Evolutionary conservation across 495 filamentous ascomycete genomes (phyloP).

Genomic region (Extremus antarcticus): DNA sequence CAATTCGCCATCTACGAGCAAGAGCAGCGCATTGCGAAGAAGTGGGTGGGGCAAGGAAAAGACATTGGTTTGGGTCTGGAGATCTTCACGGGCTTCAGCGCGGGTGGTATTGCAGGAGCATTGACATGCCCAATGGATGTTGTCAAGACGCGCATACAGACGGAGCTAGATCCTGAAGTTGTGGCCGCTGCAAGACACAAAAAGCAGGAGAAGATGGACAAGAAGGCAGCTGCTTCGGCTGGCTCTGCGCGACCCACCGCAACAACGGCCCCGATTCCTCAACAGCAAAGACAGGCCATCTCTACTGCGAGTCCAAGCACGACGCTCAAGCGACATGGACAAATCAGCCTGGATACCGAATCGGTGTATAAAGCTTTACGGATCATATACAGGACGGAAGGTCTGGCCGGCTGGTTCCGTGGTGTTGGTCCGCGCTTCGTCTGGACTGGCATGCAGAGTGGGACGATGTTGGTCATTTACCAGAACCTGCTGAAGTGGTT

Average conservation of each 20-base stretch:
- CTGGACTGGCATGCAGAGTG: conserved; percentile 97
- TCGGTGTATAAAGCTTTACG: conserved; percentile 76
- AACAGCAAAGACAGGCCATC: conserved; percentile 46
- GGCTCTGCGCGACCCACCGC: background rate
- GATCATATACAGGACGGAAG: conserved; percentile 81
- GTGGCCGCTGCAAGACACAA: conserved; percentile 7
- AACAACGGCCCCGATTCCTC: conserved; percentile 1
- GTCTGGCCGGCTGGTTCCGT: conserved; percentile 80
- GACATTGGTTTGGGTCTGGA: conserved; percentile 81
- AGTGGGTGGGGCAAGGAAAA: conserved; percentile 53
- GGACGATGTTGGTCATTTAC: conserved; percentile 94
- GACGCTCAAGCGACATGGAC: conserved; percentile 59
- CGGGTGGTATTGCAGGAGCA: conserved; percentile 86
- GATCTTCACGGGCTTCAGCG: conserved; percentile 79
- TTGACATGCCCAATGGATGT: conserved; percentile 94
- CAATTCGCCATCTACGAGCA: conserved; percentile 99
- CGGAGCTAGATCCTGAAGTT: conserved; percentile 57
- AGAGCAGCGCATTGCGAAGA: conserved; percentile 66
- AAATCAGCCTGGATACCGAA: conserved; percentile 70
- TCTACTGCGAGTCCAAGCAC: conserved; percentile 79
- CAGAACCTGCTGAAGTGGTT: conserved; percentile 74
- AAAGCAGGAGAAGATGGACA: conserved; percentile 10
- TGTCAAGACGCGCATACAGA: conserved; percentile 96
- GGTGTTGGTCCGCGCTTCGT: conserved; percentile 86
- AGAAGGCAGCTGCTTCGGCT: background rate